Evolutionary conservation across 164 flowering plant genomes (phyloP).

Genomic region (Aristolochia contorta): DNA sequence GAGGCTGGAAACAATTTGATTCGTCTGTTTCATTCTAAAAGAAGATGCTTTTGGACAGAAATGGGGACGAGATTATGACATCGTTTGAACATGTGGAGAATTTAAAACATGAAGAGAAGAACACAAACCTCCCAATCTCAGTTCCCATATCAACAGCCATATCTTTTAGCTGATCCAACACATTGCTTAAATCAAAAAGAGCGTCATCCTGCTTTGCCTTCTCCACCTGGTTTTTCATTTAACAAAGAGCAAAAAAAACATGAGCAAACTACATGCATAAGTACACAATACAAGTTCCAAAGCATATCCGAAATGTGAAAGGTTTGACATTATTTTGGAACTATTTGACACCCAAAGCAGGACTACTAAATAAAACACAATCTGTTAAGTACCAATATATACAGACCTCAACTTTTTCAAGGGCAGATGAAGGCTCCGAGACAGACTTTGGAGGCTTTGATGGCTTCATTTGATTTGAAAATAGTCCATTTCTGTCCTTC

Average conservation of each 20-base stretch:
- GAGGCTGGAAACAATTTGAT: not conserved
- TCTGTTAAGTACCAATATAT: not conserved
- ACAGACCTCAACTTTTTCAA: constrained; percentile 80
- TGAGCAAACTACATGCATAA: not conserved
- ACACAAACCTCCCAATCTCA: constrained; percentile 36
- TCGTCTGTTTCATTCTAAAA: not conserved
- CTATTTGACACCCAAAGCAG: no score
- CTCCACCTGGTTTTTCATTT: constrained; percentile 12
- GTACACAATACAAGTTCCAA: not conserved
- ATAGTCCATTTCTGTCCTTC: constrained; percentile 61
- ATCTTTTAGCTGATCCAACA: constrained; percentile 13
- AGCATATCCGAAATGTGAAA: not conserved
- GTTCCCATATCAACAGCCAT: constrained; percentile 18
- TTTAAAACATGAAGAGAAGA: not conserved
- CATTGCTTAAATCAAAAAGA: constrained; percentile 12
- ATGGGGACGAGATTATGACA: not conserved
- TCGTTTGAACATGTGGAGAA: not conserved
- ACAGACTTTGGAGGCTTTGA: constrained; percentile 28
- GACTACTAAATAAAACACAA: no score
- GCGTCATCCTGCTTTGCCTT: constrained; percentile 17
- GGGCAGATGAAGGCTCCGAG: constrained; percentile 43
- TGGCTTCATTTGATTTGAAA: constrained; percentile 28
- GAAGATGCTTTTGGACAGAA: not conserved
- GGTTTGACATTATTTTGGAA: no score
- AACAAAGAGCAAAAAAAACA: not conserved